Percentiles rank a stretch among this genome's conserved stretches.
These are phyloP conservation scores for Starmerella bacillaris DNA, from an alignment of 805 yeast genomes.

Conservation along the genomic window DNA sequence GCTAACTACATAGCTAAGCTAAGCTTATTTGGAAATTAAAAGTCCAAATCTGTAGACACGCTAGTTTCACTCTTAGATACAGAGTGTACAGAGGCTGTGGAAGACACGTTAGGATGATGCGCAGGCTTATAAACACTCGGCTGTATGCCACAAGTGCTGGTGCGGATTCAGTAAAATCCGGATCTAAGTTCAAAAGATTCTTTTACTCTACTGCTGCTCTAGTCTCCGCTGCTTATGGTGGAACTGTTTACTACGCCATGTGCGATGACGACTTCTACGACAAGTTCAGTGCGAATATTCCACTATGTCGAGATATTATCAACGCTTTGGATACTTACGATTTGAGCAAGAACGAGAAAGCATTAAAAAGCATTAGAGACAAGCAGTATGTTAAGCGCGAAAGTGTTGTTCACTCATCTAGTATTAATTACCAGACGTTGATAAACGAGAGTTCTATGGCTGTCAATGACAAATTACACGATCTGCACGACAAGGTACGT, in stretches of 20 bases:
- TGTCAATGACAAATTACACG: too few species aligned
- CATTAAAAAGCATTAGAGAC: neutral
- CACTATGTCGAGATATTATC: slow-evolving; percentile 40
- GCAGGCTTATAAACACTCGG: too few species aligned
- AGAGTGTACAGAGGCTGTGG: too few species aligned
- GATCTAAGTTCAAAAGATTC: slow-evolving; percentile 18
- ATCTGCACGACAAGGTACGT: too few species aligned
- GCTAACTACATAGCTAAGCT: too few species aligned
- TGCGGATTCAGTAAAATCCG: too few species aligned
- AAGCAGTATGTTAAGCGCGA: neutral
- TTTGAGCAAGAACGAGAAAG: slow-evolving; percentile 15
- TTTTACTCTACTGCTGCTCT: slow-evolving; percentile 17
- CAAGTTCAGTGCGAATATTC: slow-evolving; percentile 43
- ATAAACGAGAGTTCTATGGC: too few species aligned
- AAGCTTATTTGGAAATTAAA: too few species aligned
- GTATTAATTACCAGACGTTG: too few species aligned
- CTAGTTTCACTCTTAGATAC: too few species aligned
- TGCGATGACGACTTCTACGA: slow-evolving; percentile 44
- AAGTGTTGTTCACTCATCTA: neutral
- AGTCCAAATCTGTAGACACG: too few species aligned
- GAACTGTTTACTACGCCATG: slow-evolving; percentile 41
- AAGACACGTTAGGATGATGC: too few species aligned
- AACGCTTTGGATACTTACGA: slow-evolving; percentile 31
- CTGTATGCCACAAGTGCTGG: neutral
- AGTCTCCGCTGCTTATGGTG: slow-evolving; percentile 31